phyloP scores from a whole-genome alignment of 2,329 filamentous ascomycete genomes.

The Ceratocystis diversiconidia region DNA sequence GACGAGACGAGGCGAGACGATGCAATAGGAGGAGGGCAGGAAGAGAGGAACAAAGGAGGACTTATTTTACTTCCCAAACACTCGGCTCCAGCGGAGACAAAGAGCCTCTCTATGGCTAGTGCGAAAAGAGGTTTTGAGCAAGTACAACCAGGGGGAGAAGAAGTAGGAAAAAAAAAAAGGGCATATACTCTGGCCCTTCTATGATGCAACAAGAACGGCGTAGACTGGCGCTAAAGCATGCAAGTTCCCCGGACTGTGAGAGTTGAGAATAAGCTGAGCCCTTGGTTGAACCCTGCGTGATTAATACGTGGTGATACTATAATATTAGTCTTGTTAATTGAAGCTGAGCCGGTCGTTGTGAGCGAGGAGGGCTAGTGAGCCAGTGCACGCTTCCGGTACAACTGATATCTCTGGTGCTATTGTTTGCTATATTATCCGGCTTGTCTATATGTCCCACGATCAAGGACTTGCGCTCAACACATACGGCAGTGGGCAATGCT shows the following conservation, averaged over 20 bases:
- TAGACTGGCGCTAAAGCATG: background rate
- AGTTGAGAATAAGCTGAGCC: background rate
- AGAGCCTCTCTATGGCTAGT: too few species aligned
- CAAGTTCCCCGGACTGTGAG: background rate
- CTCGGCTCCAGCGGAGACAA: too few species aligned
- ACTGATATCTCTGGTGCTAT: background rate
- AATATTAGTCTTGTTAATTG: conserved; percentile 4
- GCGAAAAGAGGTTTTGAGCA: too few species aligned
- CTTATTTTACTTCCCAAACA: too few species aligned
- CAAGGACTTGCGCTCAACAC: background rate
- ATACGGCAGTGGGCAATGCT: background rate
- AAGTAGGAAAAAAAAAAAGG: background rate
- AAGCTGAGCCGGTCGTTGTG: background rate
- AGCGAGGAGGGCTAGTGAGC: background rate
- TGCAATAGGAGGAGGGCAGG: too few species aligned
- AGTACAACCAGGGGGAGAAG: background rate
- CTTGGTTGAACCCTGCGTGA: background rate
- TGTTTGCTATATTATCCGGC: too few species aligned
- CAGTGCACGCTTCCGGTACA: background rate
- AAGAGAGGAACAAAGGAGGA: too few species aligned
- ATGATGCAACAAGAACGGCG: background rate
- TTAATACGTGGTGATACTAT: background rate
- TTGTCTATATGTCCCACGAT: too few species aligned
- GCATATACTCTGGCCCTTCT: background rate
- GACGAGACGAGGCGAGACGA: too few species aligned